phyloP scores from a whole-genome alignment of 1,284 basidiomycete genomes.

The Nidula niveotomentosa region DNA sequence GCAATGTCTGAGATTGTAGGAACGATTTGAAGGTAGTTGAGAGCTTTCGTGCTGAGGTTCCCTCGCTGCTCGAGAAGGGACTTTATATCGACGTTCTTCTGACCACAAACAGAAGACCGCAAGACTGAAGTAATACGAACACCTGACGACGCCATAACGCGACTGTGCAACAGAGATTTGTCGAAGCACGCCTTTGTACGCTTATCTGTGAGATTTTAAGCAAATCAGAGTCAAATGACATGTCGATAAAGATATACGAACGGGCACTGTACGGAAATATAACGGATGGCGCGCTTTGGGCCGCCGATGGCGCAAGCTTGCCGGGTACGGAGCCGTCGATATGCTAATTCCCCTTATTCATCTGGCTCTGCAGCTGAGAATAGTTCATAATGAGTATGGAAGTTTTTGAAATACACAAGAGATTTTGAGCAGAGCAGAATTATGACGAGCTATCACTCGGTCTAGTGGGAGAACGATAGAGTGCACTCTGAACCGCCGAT shows the following conservation, averaged over 20 bases:
- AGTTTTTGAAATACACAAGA: no score
- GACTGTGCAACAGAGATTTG: not conserved
- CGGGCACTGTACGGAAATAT: not conserved
- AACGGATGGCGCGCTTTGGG: not conserved
- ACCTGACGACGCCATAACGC: not conserved
- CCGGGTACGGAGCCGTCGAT: not conserved
- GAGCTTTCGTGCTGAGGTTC: not conserved
- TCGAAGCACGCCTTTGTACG: not conserved
- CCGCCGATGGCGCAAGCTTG: not conserved
- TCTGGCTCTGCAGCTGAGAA: not conserved
- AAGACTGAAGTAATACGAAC: slow-evolving; percentile 10
- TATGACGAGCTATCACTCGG: no score
- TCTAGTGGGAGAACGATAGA: no score
- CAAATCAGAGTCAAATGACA: not conserved
- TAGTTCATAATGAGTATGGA: no score
- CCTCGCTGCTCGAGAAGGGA: not conserved
- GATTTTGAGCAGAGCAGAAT: no score
- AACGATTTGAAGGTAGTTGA: not conserved
- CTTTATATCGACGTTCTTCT: not conserved
- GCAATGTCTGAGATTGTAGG: not conserved
- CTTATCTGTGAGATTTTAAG: not conserved
- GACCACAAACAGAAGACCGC: slow-evolving; percentile 5
- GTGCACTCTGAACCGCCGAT: no score
- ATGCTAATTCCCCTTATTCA: not conserved
- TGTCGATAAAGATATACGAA: not conserved